Conservation (phyloP, 169 alveolate genomes). For the Cystoisospora suis region DNA sequence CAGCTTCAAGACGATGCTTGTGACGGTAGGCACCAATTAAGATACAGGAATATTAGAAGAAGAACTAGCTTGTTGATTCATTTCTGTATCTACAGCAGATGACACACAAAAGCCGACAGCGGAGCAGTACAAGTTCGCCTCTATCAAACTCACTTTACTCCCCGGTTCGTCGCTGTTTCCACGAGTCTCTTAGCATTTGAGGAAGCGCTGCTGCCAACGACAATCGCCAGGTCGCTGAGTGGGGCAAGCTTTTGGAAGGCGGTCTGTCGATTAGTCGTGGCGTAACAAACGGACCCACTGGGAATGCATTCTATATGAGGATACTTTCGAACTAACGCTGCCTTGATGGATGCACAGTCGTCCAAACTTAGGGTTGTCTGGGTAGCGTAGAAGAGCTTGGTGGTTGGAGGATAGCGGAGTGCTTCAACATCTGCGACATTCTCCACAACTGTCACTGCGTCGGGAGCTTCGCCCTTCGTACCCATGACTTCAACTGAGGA, state of each 20-base stretch:
- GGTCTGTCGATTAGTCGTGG: conserved; percentile 83
- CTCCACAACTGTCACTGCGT: conserved; percentile 78
- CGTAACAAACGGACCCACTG: conserved; percentile 86
- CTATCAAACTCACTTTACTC: conserved; percentile 53
- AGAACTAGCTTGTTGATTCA: no score
- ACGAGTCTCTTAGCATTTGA: conserved; percentile 81
- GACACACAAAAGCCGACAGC: no score
- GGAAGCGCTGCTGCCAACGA: conserved; percentile 80
- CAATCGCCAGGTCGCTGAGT: conserved; percentile 73
- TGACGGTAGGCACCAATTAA: no score
- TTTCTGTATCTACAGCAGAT: no score
- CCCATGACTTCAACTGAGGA: conserved; percentile 79
- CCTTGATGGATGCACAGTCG: conserved; percentile 77
- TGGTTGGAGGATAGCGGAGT: conserved; percentile 65
- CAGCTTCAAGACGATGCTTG: no score
- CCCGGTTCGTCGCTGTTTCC: conserved; percentile 74
- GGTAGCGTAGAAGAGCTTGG: conserved; percentile 79
- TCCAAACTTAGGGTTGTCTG: conserved; percentile 84
- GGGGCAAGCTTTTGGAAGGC: conserved; percentile 75
- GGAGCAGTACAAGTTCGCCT: no score
- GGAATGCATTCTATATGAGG: conserved; percentile 82
- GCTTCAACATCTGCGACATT: conserved; percentile 74
- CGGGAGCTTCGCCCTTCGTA: conserved; percentile 84
- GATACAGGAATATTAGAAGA: no score
- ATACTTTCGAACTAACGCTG: conserved; percentile 69